Conservation (phyloP, 2,329 filamentous ascomycete species). For the Curvularia lunata region DNA sequence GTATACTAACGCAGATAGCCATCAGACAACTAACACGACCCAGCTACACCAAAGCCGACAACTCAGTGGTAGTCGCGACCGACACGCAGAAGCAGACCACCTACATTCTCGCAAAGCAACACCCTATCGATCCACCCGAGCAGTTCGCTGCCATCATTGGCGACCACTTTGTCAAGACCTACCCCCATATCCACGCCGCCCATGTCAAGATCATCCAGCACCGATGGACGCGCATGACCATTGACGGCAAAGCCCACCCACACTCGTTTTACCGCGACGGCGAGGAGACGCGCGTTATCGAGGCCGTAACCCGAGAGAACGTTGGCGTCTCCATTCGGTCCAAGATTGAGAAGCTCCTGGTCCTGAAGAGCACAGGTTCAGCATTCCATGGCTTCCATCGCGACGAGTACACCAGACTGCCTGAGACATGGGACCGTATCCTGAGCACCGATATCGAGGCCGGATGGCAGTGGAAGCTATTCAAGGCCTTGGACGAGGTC, state of each 20-base stretch:
- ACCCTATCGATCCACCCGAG: constrained; percentile 91
- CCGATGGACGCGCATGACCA: constrained; percentile 86
- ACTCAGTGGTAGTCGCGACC: constrained; percentile 92
- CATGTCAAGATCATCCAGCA: constrained; percentile 83
- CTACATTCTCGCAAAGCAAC: constrained; percentile 92
- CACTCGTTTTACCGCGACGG: constrained; percentile 94
- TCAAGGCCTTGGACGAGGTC: constrained; percentile 71
- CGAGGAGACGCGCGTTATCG: constrained; percentile 82
- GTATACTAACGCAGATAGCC: not conserved
- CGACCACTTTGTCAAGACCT: constrained; percentile 85
- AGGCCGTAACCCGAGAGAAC: constrained; percentile 70
- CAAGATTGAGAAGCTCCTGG: constrained; percentile 79
- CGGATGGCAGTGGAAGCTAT: constrained; percentile 82
- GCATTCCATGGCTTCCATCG: constrained; percentile 94
- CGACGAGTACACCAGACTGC: constrained; percentile 90
- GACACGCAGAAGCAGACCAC: constrained; percentile 95
- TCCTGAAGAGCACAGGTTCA: constrained; percentile 95
- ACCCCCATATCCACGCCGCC: constrained; percentile 84
- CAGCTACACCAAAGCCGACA: constrained; percentile 92
- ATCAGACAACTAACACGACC: constrained; percentile 17
- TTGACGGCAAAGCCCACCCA: constrained; percentile 89
- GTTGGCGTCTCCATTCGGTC: constrained; percentile 78
- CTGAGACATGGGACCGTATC: constrained; percentile 93
- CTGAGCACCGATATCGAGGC: constrained; percentile 91
- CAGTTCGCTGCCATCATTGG: constrained; percentile 86